Percentiles rank a stretch among this genome's conserved stretches.
Evolutionary conservation across 1,139 yeast species (phyloP).

Genomic region (Saccharomycopsis phalli): DNA sequence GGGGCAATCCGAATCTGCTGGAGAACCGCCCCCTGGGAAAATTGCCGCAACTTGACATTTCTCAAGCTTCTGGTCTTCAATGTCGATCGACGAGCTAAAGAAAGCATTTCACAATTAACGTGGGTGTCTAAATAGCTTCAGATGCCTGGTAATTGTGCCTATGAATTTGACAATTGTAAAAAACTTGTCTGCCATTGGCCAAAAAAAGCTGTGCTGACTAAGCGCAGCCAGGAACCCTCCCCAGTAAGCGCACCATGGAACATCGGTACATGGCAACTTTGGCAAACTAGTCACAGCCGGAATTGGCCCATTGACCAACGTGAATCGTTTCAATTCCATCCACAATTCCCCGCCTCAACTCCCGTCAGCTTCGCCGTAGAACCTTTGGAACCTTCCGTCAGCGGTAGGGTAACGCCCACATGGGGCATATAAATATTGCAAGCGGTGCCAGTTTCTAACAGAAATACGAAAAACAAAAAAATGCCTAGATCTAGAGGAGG

Average conservation of each 20-base stretch:
- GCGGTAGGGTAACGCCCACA: not conserved
- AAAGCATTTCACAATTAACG: slow-evolving; percentile 1
- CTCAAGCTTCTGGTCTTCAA: not conserved
- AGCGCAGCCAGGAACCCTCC: too few relatives aligned
- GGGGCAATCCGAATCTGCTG: slow-evolving; percentile 3
- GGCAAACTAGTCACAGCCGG: too few relatives aligned
- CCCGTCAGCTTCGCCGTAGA: not conserved
- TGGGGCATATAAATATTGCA: not conserved
- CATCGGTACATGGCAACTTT: too few relatives aligned
- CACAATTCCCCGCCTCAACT: too few relatives aligned
- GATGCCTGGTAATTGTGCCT: slow-evolving; percentile 1
- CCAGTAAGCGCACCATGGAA: too few relatives aligned
- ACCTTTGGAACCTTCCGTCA: not conserved
- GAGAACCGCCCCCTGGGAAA: not conserved
- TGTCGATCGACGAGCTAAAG: slow-evolving; percentile 4
- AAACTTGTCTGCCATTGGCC: slow-evolving; percentile 10
- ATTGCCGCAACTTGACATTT: not conserved
- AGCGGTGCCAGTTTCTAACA: not conserved
- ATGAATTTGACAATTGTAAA: slow-evolving; percentile 5
- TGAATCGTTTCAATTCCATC: too few relatives aligned
- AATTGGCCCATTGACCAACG: too few relatives aligned
- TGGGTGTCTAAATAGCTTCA: not conserved
- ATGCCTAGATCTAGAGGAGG: slow-evolving; percentile 64
- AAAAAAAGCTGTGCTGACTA: too few relatives aligned
- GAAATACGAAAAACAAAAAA: not conserved